A percentile compares a stretch with the other conserved stretches of the same genome.
Conservation (phyloP, 306 rosid genomes). For the Phaseolus lunatus region DNA sequence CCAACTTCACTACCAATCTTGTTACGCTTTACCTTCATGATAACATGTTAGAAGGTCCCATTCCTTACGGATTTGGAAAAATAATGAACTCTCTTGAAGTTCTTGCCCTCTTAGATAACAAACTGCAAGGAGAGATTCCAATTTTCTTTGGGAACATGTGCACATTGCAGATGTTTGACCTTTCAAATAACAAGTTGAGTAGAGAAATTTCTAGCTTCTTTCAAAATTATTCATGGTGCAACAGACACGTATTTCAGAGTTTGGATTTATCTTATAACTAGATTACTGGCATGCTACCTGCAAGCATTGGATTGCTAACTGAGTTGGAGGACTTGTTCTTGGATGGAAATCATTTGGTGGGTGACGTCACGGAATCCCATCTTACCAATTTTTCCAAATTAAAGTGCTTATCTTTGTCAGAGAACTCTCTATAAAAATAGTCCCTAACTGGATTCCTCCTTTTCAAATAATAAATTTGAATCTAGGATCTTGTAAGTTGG, state of each 20-base stretch:
- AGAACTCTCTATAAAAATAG: background rate
- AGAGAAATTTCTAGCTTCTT: background rate
- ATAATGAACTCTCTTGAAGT: background rate
- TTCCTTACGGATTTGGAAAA: no score
- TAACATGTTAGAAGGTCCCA: background rate
- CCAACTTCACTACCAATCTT: constrained; percentile 18
- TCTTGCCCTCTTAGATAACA: background rate
- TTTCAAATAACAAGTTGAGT: background rate
- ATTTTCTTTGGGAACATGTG: no score
- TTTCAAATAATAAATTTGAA: accelerated
- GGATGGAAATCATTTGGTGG: background rate
- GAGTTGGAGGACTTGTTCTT: background rate
- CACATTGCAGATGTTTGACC: background rate
- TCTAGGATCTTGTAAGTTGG: constrained; percentile 24
- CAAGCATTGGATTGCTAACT: no score
- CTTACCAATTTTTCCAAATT: background rate
- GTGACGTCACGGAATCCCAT: constrained; percentile 26
- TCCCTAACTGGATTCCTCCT: constrained; percentile 21
- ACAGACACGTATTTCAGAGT: background rate
- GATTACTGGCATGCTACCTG: background rate
- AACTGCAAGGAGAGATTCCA: constrained; percentile 19
- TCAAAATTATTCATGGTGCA: background rate
- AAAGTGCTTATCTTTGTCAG: accelerated
- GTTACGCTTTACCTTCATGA: background rate
- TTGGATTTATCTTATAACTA: background rate